These are phyloP conservation scores for Eucalyptus pauciflora DNA, from an alignment of 345 rosid species.

Conservation along the genomic window DNA sequence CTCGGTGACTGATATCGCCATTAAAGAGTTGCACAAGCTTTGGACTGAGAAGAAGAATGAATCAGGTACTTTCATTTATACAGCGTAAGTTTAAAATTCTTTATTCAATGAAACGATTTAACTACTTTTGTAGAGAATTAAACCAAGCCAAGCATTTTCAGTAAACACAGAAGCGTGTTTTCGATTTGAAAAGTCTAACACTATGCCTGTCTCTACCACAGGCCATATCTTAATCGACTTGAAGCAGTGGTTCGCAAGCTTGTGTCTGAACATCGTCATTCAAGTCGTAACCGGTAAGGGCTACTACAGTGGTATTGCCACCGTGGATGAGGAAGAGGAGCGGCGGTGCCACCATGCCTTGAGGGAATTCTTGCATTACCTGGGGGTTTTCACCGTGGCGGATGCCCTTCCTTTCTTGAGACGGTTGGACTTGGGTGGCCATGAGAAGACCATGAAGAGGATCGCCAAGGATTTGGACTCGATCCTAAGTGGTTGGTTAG, in stretches of 20 bases:
- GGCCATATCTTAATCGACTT: constrained; percentile 8
- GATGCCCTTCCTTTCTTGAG: constrained; percentile 15
- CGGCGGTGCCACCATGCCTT: background rate
- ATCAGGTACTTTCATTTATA: background rate
- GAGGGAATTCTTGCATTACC: background rate
- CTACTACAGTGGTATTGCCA: background rate
- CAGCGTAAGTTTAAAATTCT: background rate
- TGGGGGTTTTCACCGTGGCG: constrained; percentile 1
- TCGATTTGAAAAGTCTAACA: background rate
- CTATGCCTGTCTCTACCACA: background rate
- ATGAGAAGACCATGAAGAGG: constrained; percentile 11
- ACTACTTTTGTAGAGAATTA: background rate
- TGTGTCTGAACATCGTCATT: constrained; percentile 7
- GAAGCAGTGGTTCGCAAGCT: constrained; percentile 12
- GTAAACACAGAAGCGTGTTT: background rate
- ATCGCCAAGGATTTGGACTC: background rate
- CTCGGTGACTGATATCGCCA: background rate
- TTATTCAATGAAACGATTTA: background rate
- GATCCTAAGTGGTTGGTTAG: constrained; percentile 2
- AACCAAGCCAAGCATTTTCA: background rate
- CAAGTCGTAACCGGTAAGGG: constrained; percentile 22
- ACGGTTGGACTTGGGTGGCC: constrained; percentile 13
- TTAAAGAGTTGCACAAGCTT: background rate
- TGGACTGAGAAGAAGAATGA: background rate
- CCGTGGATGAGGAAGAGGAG: constrained; percentile 1